Evolutionary conservation across 2,329 filamentous ascomycete species (phyloP).

Genomic region (Stachybotrys chlorohalonatus): DNA sequence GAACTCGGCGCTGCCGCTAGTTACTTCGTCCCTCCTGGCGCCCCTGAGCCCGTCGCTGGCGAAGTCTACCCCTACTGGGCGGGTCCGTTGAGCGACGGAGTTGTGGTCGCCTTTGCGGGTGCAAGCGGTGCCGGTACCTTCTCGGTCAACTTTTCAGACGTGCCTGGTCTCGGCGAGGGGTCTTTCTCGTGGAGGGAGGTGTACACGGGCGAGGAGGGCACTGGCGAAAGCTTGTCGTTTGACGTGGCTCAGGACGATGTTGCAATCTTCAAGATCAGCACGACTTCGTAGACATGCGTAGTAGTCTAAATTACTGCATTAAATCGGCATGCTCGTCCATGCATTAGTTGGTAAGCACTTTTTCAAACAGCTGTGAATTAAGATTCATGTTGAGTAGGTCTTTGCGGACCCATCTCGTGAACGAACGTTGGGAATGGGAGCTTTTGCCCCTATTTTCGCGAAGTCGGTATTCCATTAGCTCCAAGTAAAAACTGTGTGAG

Average conservation of each 20-base stretch:
- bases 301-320: no score
- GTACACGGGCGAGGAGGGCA: constrained; percentile 15
- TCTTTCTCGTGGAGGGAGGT: constrained; percentile 29
- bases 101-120: constrained; percentile 25
- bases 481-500: no score
- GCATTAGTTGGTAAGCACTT: no score
- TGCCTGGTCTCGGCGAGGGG: constrained; percentile 26
- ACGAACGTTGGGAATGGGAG: no score
- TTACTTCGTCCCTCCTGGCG: constrained; percentile 9
- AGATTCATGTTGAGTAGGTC: no score
- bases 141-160: constrained; percentile 32
- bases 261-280: constrained; percentile 13
- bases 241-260: constrained; percentile 14
- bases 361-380: no score
- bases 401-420: no score
- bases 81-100: constrained; percentile 23
- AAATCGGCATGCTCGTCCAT: no score
- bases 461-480: no score
- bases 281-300: no score
- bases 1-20: constrained; percentile 12
- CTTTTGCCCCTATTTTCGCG: no score
- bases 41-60: constrained; percentile 28
- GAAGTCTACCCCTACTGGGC: constrained; percentile 32
- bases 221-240: constrained; percentile 9
- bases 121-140: constrained; percentile 29